Evolutionary conservation across 2,329 filamentous ascomycete genomes (phyloP).

Genomic region (Monilinia laxa): DNA sequence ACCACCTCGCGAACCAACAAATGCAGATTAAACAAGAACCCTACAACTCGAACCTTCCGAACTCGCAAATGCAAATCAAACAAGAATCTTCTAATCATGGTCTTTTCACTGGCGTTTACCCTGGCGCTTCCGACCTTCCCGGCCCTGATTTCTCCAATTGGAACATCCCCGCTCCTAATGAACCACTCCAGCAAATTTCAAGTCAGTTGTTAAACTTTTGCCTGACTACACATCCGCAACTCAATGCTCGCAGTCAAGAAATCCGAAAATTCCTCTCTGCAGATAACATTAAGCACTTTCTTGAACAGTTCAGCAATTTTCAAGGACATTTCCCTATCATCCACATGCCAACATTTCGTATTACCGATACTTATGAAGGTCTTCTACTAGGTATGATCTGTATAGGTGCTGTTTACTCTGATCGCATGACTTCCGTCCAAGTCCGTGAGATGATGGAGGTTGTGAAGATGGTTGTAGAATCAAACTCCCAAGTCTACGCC

Average conservation of each 20-base stretch:
- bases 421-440: constrained; percentile 57
- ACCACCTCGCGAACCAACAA: constrained; percentile 67
- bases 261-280: constrained; percentile 59
- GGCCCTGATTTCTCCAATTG: constrained; percentile 42
- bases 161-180: constrained; percentile 44
- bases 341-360: constrained; percentile 69
- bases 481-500: constrained; percentile 53
- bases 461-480: constrained; percentile 57
- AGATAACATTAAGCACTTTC: constrained; percentile 68
- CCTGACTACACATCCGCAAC: constrained; percentile 56
- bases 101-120: constrained; percentile 47
- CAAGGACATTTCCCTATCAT: constrained; percentile 72
- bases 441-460: constrained; percentile 69
- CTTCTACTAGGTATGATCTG: constrained; percentile 69
- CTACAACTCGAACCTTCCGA: constrained; percentile 57
- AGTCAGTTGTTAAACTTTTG: constrained; percentile 57
- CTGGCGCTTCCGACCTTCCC: constrained; percentile 31
- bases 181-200: constrained; percentile 55
- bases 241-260: constrained; percentile 53
- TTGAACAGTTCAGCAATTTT: constrained; percentile 70
- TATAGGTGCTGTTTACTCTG: constrained; percentile 72
- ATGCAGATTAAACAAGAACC: constrained; percentile 63
- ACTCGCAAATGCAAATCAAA: constrained; percentile 69
- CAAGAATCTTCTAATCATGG: constrained; percentile 51
- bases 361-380: constrained; percentile 63